Percentiles rank a stretch among this genome's conserved stretches.
phyloP scores from a whole-genome alignment of 1,284 basidiomycete genomes.

The Waitea zeae region DNA sequence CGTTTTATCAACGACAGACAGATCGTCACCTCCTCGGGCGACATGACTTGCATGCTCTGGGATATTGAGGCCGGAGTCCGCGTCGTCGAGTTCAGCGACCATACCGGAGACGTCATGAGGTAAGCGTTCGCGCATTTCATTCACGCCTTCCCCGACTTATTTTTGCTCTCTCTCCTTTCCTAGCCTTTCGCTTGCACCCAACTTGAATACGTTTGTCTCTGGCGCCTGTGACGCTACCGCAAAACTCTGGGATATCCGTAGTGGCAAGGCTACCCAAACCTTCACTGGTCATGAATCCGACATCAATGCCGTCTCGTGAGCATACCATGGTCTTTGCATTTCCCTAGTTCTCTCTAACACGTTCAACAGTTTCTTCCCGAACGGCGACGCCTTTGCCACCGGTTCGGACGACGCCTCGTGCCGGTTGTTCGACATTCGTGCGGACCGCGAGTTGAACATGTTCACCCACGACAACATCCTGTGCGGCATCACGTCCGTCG shows the following conservation, averaged over 20 bases:
- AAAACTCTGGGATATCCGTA: slow-evolving; percentile 97
- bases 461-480: slow-evolving; percentile 98
- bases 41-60: slow-evolving; percentile 99
- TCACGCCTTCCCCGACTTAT: slow-evolving; percentile 6
- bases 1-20: slow-evolving; percentile 97
- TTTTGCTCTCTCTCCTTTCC: no score
- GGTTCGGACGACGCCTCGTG: slow-evolving; percentile 98
- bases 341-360: slow-evolving; percentile 5
- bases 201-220: slow-evolving; percentile 92
- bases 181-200: slow-evolving; percentile 87
- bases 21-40: slow-evolving; percentile 93
- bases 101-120: slow-evolving; percentile 99
- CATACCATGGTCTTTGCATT: slow-evolving; percentile 14
- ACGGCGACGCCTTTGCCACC: slow-evolving; percentile 96
- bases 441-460: slow-evolving; percentile 89
- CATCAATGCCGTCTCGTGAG: slow-evolving; percentile 95
- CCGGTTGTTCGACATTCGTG: slow-evolving; percentile 93
- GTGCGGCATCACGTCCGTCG: slow-evolving; percentile 96
- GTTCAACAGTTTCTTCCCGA: slow-evolving; percentile 82
- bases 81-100: slow-evolving; percentile 94
- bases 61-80: slow-evolving; percentile 94
- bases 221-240: slow-evolving; percentile 97
- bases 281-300: slow-evolving; percentile 98
- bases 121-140: slow-evolving; percentile 18
- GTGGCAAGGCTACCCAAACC: slow-evolving; percentile 92